Evolutionary conservation across 208 protist species (phyloP).

Genomic region (Polymyxa betae): DNA sequence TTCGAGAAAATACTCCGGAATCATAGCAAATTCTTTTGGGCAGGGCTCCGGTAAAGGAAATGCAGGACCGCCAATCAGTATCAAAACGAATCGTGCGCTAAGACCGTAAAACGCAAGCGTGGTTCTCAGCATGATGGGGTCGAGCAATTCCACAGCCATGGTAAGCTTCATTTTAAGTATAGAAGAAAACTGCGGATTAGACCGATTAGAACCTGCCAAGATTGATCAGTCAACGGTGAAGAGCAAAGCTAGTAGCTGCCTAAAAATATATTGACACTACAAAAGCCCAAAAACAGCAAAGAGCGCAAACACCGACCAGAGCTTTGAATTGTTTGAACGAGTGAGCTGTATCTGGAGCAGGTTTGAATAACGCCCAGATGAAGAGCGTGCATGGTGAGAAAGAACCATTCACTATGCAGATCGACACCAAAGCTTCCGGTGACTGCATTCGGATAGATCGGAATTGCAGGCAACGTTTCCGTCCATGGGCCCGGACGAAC

Average conservation of each 20-base stretch:
- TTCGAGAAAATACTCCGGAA: slow-evolving; percentile 6
- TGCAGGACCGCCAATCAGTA: not conserved
- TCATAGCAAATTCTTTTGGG: not conserved
- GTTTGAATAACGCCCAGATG: slow-evolving; percentile 41
- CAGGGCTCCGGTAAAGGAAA: not conserved
- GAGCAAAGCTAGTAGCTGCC: too few relatives aligned
- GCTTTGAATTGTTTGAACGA: not conserved
- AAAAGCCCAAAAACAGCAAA: too few relatives aligned
- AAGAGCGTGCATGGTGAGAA: not conserved
- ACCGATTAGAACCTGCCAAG: not conserved
- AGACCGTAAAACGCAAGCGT: not conserved
- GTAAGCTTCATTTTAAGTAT: not conserved
- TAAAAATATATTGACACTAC: too few relatives aligned
- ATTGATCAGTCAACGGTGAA: too few relatives aligned
- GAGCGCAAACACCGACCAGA: not conserved
- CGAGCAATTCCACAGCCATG: not conserved
- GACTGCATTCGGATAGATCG: not conserved
- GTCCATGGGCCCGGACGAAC: not conserved
- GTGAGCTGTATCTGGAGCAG: not conserved
- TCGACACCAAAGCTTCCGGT: not conserved
- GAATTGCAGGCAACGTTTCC: not conserved
- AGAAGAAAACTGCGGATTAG: not conserved
- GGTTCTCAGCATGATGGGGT: not conserved
- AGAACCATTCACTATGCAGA: slow-evolving; percentile 7
- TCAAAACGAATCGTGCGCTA: not conserved